Evolutionary conservation across 345 rosid species (phyloP), one percentile per base, ranked within the genome.

Genomic region (Syzygium aqueum): DNA sequence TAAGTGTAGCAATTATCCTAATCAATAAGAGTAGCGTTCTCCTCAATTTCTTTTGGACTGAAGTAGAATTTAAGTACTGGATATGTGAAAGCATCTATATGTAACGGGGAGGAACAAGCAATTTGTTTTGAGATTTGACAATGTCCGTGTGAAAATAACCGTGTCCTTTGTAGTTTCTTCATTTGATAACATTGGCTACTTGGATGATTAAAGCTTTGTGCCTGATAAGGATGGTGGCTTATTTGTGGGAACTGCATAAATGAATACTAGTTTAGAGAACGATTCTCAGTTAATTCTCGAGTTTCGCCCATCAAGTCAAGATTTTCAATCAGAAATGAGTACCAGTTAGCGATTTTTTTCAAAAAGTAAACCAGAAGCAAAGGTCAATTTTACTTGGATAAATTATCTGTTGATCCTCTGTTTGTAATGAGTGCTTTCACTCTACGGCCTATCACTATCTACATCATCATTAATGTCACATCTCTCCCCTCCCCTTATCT

Each of bases 81-180:
- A 19, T 19, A 73, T 40, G 14, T 73, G 49, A 40, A 37, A 21
- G 37, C 23, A 73, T 37, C 49, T 19, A 5, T 37, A 73, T 73
- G 49, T 73, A 73, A 12, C 46, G 1, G 80, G 27, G 25, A 73
- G 80, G 49, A 21, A 73, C 27, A 37, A 33, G 49, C 21, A 37
- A 54, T 21, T 54, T 54, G 59, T 43, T 54, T 54, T 9, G 27
- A 54, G 27, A 54, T 54, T 82, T 43, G 92, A 93, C 15, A 89
- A 89, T 91, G 90, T 84, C 25, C 3, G 46, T 43, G 59, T 54
- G 59, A 54, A 22, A 37, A 19, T 37, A 19, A 73, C 14, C 37
- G 49, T 73, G 49, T 73, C 82, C 82, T 73, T 11, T 8, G 4
- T 23, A 73, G 82, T 73, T 73, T 37, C 82, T 10, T 73, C 49